A percentile compares a stretch with the other conserved stretches of the same genome.
Conservation (phyloP, 768 basidiomycete genomes). For the Fomitopsis pulvina region DNA sequence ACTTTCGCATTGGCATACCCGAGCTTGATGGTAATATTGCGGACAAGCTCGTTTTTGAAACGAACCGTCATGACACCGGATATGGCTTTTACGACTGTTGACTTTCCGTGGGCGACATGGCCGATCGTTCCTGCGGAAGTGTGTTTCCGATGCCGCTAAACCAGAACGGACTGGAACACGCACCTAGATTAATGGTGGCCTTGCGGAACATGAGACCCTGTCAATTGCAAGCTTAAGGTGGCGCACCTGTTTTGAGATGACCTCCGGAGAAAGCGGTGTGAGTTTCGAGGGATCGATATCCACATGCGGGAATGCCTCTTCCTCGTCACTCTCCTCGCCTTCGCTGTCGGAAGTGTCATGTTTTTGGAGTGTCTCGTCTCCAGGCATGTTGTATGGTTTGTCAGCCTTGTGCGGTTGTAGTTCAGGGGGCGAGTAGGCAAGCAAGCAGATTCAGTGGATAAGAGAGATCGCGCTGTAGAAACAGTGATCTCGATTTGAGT, state of each 20-base stretch:
- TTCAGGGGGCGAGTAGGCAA: not conserved
- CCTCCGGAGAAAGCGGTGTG: slow-evolving; percentile 83
- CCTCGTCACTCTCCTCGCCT: slow-evolving; percentile 53
- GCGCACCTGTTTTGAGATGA: slow-evolving; percentile 85
- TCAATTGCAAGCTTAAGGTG: not conserved
- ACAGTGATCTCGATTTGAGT: slow-evolving; percentile 1
- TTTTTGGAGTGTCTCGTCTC: slow-evolving; percentile 63
- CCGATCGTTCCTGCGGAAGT: slow-evolving; percentile 79
- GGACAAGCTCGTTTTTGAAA: slow-evolving; percentile 98
- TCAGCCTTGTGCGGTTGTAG: not conserved
- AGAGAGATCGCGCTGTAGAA: not conserved
- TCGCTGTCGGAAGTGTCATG: slow-evolving; percentile 66
- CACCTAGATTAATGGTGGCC: slow-evolving; percentile 94
- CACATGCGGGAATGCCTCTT: slow-evolving; percentile 53
- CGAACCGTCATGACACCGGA: slow-evolving; percentile 97
- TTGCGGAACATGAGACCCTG: slow-evolving; percentile 25
- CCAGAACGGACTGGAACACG: not conserved
- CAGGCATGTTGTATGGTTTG: slow-evolving; percentile 48
- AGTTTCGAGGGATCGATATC: slow-evolving; percentile 78
- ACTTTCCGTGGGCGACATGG: slow-evolving; percentile 97
- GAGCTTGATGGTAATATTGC: slow-evolving; percentile 99
- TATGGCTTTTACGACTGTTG: slow-evolving; percentile 96
- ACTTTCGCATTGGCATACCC: slow-evolving; percentile 99
- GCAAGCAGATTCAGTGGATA: not conserved
- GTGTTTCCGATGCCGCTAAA: not conserved